phyloP scores from a whole-genome alignment of 352 stramenopile genomes.

The Blastocystis sp. region DNA sequence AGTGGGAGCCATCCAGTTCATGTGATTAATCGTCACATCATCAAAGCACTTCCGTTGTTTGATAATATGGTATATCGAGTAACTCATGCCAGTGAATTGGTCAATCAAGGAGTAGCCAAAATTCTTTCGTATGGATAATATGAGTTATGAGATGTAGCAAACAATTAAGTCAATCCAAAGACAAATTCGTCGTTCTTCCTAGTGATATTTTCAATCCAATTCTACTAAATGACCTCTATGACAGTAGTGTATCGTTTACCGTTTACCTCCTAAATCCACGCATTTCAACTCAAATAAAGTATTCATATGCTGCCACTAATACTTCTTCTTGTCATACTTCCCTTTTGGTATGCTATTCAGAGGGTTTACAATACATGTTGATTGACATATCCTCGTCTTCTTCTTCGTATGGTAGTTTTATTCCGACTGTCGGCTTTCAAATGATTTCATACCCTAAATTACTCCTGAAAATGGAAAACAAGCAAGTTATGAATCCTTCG shows the following conservation, averaged over 20 bases:
- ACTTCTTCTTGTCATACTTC: not conserved
- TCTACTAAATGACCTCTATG: slow-evolving; percentile 18
- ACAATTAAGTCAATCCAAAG: not conserved
- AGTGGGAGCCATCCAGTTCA: not conserved
- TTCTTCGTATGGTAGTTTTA: slow-evolving; percentile 21
- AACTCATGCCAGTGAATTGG: slow-evolving; percentile 7
- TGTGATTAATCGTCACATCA: not conserved
- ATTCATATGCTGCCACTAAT: not conserved
- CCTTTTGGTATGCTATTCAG: not conserved
- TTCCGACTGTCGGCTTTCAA: slow-evolving; percentile 6
- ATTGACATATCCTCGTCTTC: not conserved
- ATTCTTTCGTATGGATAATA: not conserved
- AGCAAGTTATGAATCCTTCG: slow-evolving; percentile 17
- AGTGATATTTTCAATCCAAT: not conserved
- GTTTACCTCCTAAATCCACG: slow-evolving; percentile 39
- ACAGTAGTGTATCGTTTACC: slow-evolving; percentile 53
- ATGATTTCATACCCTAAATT: slow-evolving; percentile 20
- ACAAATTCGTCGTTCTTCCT: not conserved
- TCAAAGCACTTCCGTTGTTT: not conserved
- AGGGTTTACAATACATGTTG: slow-evolving; percentile 4
- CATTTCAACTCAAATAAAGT: not conserved
- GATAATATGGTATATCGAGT: slow-evolving; percentile 52
- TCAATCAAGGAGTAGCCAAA: not conserved
- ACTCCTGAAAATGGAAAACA: not conserved
- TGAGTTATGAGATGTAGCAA: not conserved